Evolutionary conservation across 176 grass and related monocot species (phyloP).

Genomic region (Themeda triandra): DNA sequence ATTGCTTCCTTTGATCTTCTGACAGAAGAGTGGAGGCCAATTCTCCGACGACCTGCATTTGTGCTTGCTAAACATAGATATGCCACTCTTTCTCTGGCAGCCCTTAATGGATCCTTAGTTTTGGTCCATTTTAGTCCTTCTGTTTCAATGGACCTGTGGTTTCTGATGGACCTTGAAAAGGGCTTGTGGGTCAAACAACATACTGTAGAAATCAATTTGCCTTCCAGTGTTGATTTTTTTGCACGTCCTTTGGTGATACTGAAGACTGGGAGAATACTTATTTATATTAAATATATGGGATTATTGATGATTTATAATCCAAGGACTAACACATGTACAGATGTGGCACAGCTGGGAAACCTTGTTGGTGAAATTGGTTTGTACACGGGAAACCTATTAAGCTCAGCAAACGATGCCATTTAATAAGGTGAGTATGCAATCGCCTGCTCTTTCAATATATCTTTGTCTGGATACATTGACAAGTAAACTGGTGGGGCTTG

Average conservation of each 20-base stretch:
- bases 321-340: neutral
- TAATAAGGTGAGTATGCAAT: neutral
- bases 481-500: too few species aligned
- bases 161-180: neutral
- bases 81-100: neutral
- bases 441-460: neutral
- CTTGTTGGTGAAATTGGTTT: neutral
- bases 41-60: neutral
- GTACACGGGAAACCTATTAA: neutral
- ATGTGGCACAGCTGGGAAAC: neutral
- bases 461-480: too few species aligned
- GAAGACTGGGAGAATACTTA: neutral
- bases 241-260: neutral
- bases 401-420: neutral
- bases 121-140: neutral
- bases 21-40: conserved; percentile 13
- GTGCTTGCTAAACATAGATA: neutral
- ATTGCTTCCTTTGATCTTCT: conserved; percentile 19
- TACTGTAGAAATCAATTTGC: neutral
- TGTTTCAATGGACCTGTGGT: neutral
- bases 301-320: neutral
- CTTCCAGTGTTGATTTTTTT: neutral
- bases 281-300: neutral
- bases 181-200: neutral
- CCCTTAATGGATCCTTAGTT: neutral